Conservation (phyloP, 2,329 filamentous ascomycete species). For the Colletotrichum tanaceti region DNA sequence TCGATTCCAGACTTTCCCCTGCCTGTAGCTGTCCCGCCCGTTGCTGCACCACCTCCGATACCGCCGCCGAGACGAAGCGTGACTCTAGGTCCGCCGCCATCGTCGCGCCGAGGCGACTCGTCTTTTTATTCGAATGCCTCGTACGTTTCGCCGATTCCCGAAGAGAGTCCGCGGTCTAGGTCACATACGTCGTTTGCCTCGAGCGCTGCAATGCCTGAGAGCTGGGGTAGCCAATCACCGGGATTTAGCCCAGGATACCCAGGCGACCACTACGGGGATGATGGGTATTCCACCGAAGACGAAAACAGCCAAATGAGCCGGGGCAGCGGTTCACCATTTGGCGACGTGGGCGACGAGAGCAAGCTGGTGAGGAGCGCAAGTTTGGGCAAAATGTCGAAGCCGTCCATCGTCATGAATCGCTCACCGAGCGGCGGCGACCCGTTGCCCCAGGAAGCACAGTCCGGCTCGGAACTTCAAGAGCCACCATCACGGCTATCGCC, state of each 20-base stretch:
- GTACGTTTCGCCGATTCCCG: slow-evolving; percentile 80
- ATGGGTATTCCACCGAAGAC: slow-evolving; percentile 56
- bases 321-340: slow-evolving; percentile 51
- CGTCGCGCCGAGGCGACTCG: slow-evolving; percentile 68
- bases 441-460: slow-evolving; percentile 25
- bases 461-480: slow-evolving; percentile 41
- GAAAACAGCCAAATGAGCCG: slow-evolving; percentile 33
- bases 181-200: slow-evolving; percentile 76
- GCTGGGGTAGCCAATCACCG: slow-evolving; percentile 68
- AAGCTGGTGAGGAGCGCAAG: slow-evolving; percentile 71
- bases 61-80: slow-evolving; percentile 60
- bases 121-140: slow-evolving; percentile 75
- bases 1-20: slow-evolving; percentile 71
- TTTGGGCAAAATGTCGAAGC: slow-evolving; percentile 69
- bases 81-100: slow-evolving; percentile 70
- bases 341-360: slow-evolving; percentile 66
- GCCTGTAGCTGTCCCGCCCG: slow-evolving; percentile 49
- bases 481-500: slow-evolving; percentile 50
- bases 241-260: slow-evolving; percentile 57
- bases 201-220: slow-evolving; percentile 77
- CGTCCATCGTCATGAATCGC: slow-evolving; percentile 63
- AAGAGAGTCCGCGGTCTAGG: slow-evolving; percentile 70
- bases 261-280: slow-evolving; percentile 64
- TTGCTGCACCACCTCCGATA: slow-evolving; percentile 41
- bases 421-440: slow-evolving; percentile 40